Percentiles rank a stretch among this genome's conserved stretches.
Evolutionary conservation across 768 basidiomycete species (phyloP).

Genomic region (Xanthoconium stramineum): DNA sequence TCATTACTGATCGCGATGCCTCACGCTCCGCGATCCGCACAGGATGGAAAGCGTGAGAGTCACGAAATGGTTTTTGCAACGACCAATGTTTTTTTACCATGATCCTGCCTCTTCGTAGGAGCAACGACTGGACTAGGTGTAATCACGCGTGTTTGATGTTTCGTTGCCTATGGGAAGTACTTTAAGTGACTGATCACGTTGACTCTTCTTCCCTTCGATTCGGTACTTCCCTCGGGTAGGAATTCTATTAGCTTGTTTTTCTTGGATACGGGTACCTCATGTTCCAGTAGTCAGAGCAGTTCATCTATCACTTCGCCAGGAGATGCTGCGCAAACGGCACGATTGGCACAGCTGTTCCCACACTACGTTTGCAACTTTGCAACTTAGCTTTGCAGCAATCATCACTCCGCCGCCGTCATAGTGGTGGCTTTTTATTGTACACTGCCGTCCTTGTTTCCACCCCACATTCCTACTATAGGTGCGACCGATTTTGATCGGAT

Average conservation of each 20-base stretch:
- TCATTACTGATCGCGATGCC: conserved; percentile 31
- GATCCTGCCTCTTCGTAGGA: conserved; percentile 12
- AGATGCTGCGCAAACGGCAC: no score
- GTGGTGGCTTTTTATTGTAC: not conserved
- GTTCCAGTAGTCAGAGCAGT: no score
- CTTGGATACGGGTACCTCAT: no score
- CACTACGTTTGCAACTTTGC: no score
- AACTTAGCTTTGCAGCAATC: no score
- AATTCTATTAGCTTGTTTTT: no score
- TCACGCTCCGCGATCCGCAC: conserved; percentile 2
- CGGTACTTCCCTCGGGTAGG: not conserved
- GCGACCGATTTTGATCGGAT: not conserved
- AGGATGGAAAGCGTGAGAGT: not conserved
- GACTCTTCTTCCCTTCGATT: not conserved
- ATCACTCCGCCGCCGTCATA: not conserved
- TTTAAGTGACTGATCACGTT: conserved; percentile 1
- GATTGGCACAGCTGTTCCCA: no score
- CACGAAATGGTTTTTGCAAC: conserved; percentile 30
- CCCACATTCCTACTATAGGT: not conserved
- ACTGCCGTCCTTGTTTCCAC: not conserved
- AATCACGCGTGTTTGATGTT: conserved; percentile 13
- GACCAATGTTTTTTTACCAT: conserved; percentile 13
- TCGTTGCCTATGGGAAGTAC: conserved; percentile 7
- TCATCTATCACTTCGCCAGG: no score
- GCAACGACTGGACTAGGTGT: not conserved